Conservation (phyloP, 2,329 filamentous ascomycete genomes). For the Colletotrichum sp. region DNA sequence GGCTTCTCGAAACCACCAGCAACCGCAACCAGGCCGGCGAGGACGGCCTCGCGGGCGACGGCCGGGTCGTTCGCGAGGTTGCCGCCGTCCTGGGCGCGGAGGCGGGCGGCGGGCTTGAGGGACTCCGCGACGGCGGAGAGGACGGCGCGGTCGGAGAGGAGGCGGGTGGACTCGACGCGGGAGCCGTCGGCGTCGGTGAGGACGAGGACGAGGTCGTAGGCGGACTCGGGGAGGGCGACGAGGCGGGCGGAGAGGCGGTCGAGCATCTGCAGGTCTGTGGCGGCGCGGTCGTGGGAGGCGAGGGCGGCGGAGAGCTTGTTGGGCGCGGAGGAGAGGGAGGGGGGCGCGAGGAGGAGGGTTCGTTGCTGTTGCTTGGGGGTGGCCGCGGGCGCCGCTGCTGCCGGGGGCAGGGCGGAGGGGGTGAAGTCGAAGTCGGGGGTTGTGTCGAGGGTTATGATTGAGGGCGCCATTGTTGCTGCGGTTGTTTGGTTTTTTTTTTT, state of each 20-base stretch:
- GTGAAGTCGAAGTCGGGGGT: constrained; percentile 56
- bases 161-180: constrained; percentile 62
- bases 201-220: constrained; percentile 86
- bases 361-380: constrained; percentile 43
- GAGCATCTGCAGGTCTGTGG: constrained; percentile 95
- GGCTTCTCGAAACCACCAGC: constrained; percentile 76
- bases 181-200: constrained; percentile 79
- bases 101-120: constrained; percentile 64
- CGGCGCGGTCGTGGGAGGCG: constrained; percentile 72
- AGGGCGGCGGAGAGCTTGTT: constrained; percentile 76
- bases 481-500: neutral
- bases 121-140: constrained; percentile 69
- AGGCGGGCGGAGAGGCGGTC: constrained; percentile 87
- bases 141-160: constrained; percentile 72
- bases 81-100: constrained; percentile 72
- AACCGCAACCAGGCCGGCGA: constrained; percentile 76
- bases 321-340: constrained; percentile 86
- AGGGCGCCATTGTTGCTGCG: constrained; percentile 51
- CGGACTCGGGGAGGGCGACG: constrained; percentile 74
- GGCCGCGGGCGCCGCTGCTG: constrained; percentile 18
- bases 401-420: constrained; percentile 28
- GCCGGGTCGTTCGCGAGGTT: constrained; percentile 50
- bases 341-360: constrained; percentile 87
- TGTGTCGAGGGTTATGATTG: constrained; percentile 59
- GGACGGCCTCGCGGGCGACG: constrained; percentile 78